Base-by-base conservation (phyloP, 192 early-diverging fungal genomes). In the Coemansia sp. region DNA sequence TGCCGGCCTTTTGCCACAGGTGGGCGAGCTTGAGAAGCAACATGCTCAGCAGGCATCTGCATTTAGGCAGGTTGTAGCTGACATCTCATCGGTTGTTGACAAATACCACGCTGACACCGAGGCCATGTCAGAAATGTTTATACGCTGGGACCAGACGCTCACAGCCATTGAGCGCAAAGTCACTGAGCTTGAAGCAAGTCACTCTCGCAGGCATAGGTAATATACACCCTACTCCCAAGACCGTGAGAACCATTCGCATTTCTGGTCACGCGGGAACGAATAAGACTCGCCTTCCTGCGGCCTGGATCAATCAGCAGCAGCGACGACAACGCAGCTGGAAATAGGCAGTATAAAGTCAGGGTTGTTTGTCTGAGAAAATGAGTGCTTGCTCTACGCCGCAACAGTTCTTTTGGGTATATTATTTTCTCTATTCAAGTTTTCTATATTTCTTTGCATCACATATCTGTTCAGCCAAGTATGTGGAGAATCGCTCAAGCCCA, bases 71-170 rank as follows among this genome's bases (percentile, higher is more conserved):
- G 68, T 59, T 10, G 72, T 67, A 22, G 68, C 64, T 8, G 77
- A 74, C 9, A 58, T 80, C 6, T 71, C 77, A 16, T 60, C 64
- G 27, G 48, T 80, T 21, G 64, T 80, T 29, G 77, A 80, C 61
- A 63, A 63, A 51, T 80, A 80, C 64, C 71, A 71, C 35, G 41
- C 77, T 19, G 77, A 80, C 27, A 74, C 68, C 5, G 68, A 74
- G 37, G 72, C 68, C 19, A 68, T 80, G 37, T 80, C 77, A 1
- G 71, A 80, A 61, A 61, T 71, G 58, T 80, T 80, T 59, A 48
- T 80, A 14, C 27, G 61, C 57, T 79, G 77, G 77, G 77, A 79
- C 37, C 77, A 50, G 51, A 25, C 64, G 2, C 68, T 79, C 19
- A 61, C 60, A 11, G 48, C 41, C 3, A 64, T 79, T 11, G 77